Percentiles rank a stretch among this genome's conserved stretches.
phyloP scores from a whole-genome alignment of 2,329 filamentous ascomycete genomes.

The Huntiella omanensis region DNA sequence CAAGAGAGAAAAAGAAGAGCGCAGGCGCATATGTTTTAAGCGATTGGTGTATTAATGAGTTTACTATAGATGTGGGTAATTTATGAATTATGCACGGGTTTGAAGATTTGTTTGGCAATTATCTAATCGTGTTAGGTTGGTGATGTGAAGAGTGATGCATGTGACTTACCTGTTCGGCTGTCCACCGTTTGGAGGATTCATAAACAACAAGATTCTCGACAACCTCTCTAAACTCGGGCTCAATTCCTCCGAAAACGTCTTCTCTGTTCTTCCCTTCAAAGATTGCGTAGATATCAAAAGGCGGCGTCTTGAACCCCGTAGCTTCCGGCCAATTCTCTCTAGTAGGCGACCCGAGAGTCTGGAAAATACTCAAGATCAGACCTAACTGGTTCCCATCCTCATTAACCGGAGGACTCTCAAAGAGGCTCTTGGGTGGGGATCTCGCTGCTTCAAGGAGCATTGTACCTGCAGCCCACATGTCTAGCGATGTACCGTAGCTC shows the following conservation, averaged over 20 bases:
- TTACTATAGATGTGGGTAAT: neutral
- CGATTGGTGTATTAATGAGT: neutral
- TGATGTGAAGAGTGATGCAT: neutral
- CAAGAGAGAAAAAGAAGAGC: constrained; percentile 11
- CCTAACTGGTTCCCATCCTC: constrained; percentile 85
- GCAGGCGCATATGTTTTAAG: neutral
- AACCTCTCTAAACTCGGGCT: constrained; percentile 41
- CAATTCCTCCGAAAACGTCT: constrained; percentile 44
- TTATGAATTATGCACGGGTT: neutral
- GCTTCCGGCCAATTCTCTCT: constrained; percentile 71
- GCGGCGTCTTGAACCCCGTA: constrained; percentile 44
- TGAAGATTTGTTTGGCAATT: neutral
- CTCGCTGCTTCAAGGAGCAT: constrained; percentile 60
- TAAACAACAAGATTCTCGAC: constrained; percentile 52
- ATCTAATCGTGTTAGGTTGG: neutral
- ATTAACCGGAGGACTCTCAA: constrained; percentile 52
- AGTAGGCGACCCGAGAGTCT: constrained; percentile 73
- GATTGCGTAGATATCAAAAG: constrained; percentile 75
- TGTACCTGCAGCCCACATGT: constrained; percentile 78
- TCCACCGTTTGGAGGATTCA: constrained; percentile 44
- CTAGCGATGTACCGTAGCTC: constrained; percentile 51
- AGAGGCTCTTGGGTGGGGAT: constrained; percentile 42
- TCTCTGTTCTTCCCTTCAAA: constrained; percentile 54
- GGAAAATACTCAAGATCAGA: constrained; percentile 81
- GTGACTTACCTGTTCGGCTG: constrained; percentile 31